Evolutionary conservation across 2,329 filamentous ascomycete genomes (phyloP), one percentile per base, ranked within the genome.

Genomic region (Huntiella decipiens): DNA sequence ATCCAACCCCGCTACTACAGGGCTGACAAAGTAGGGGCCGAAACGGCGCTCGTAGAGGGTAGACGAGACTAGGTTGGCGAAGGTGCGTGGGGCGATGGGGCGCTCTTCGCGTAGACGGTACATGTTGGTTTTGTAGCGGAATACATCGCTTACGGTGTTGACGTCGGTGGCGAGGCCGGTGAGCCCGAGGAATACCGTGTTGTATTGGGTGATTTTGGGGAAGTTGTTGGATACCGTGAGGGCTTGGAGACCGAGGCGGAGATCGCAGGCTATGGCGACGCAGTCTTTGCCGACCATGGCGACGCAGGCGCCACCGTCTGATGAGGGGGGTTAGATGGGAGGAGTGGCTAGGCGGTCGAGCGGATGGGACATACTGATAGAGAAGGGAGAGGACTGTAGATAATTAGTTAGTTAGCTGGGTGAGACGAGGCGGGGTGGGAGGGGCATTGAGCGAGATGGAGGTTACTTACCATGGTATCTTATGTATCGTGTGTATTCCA

Each of bases 41-140:
- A 98, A 98, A 56, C 91, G 78, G 59, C 75, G 77, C 77, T 98
- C 91, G 68, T 98, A 98, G 59, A 98, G 73, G 54, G 77, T 82
- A 54, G 76, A 84, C 58, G 77, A 83, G 57, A 98, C 87, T 54
- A 98, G 77, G 70, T 98, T 95, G 63, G 91, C 87, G 66, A 98
- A 86, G 49, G 91, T 98, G 62, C 82, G 75, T 39, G 91, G 91
- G 47, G 83, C 80, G 65, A 98, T 96, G 70, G 86, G 74, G 60
- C 91, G 86, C 73, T 98, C 91, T 72, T 98, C 91, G 59, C 91
- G 84, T 58, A 98, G 77, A 54, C 91, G 83, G 75, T 98, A 98
- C 83, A 98, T 92, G 75, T 98, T 98, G 64, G 93, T 85, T 74
- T 98, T 98, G 78, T 94, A 96, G 60, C 91, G 86, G 75, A 98